Evolutionary conservation across 2,329 filamentous ascomycete genomes (phyloP).

Genomic region (Nothophoma quercina): DNA sequence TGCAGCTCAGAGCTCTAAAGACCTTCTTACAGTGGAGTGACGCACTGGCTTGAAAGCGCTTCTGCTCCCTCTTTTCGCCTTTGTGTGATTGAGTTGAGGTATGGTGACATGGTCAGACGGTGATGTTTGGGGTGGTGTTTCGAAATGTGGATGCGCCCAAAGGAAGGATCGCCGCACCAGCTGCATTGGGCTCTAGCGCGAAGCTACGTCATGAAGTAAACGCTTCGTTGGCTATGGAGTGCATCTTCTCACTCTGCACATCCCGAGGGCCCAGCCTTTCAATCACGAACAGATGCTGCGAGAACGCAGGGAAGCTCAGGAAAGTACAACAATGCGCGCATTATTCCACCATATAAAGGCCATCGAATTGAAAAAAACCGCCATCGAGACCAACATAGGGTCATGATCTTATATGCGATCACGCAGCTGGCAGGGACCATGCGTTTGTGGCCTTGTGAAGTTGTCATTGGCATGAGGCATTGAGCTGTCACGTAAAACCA

Average conservation of each 20-base stretch:
- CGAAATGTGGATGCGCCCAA: constrained; percentile 17
- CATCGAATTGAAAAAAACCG: background rate
- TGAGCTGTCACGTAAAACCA: background rate
- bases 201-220: background rate
- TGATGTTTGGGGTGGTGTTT: constrained; percentile 41
- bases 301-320: no score
- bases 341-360: background rate
- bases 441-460: background rate
- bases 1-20: background rate
- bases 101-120: constrained; percentile 31
- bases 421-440: background rate
- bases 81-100: background rate
- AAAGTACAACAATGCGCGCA: no score
- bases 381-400: background rate
- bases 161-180: background rate
- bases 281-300: background rate
- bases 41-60: background rate
- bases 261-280: background rate
- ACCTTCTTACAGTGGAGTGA: background rate
- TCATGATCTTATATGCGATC: background rate
- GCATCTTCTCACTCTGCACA: background rate
- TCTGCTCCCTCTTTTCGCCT: constrained; percentile 1
- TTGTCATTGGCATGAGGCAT: background rate
- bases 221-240: background rate
- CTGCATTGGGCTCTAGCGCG: background rate